Evolutionary conservation across 306 rosid species (phyloP), one percentile per base, ranked within the genome.

Genomic region (Phaseolus lunatus): DNA sequence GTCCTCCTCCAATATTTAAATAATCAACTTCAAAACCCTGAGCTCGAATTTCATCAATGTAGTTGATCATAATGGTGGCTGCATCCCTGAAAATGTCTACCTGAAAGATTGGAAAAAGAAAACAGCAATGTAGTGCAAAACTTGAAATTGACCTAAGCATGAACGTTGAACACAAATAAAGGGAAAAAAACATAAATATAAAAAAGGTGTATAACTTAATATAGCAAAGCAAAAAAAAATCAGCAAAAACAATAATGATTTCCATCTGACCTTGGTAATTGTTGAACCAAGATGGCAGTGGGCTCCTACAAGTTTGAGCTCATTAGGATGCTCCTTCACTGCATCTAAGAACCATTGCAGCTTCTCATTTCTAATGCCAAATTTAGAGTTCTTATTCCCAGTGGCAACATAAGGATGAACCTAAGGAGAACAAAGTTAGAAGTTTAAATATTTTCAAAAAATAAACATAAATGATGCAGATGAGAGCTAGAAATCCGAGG

Each of bases 211-310:
- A 67, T 2, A 19, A 3, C 23, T n/a, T 6, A 49, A 59, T 59
- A 41, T 67, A 39, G 26, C 23, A 37, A 58, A 35, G 24, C 33
- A 63, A 63, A 65, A n/a, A 18, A 26, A 16, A 50, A 20, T 39
- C 49, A 76, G 19, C 19, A 57, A 33, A 35, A 57, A 75, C 11
- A 43, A n/a, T 67, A 63, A 4, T 5, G 20, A 14, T 11, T 43
- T 16, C 33, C 19, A 66, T 45, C 80, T 77, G 27, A 92, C 98
- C 98, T 92, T 92, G 72, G 97, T 90, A 77, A 92, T 92, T 78
- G 98, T 95, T 78, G 98, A 95, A 48, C 97, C 97, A 62, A 92
- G 98, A 89, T 92, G 98, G 81, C 97, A 95, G 80, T 95, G 98
- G 39, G 93, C 97, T 23, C 98, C 98, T 13, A 90, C 98, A 70